Conservation (phyloP, 169 alveolate genomes). For the Cryptosporidium ryanae region DNA sequence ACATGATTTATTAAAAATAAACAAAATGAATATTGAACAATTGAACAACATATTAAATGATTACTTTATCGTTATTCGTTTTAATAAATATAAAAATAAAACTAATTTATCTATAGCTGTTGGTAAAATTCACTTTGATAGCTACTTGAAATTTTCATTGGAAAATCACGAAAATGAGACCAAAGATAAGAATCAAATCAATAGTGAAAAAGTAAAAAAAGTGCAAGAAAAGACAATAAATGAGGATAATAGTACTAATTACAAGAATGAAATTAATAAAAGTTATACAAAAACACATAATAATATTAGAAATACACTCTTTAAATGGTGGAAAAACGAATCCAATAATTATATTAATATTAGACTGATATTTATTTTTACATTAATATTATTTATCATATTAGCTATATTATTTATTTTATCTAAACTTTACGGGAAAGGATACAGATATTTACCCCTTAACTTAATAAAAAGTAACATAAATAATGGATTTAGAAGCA, state of each 20-base stretch:
- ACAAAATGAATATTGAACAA: background rate
- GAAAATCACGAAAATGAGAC: background rate
- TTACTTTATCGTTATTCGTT: conserved; percentile 4
- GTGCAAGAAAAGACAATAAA: no score
- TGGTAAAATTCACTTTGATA: conserved; percentile 44
- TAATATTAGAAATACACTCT: background rate
- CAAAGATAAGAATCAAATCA: background rate
- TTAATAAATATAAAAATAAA: conserved; percentile 1
- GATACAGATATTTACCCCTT: conserved; percentile 8
- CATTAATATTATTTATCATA: background rate
- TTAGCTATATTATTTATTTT: background rate
- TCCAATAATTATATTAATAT: conserved; percentile 35
- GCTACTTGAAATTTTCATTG: conserved; percentile 9
- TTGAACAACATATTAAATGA: background rate
- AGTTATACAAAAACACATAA: background rate
- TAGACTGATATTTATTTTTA: conserved; percentile 34
- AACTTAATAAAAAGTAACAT: conserved; percentile 4
- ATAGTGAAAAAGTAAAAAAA: background rate
- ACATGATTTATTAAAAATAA: background rate
- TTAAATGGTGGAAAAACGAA: conserved; percentile 35
- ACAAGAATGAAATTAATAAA: background rate
- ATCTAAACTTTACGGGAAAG: background rate
- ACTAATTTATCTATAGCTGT: conserved; percentile 19
- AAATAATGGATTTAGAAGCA: conserved; percentile 30
- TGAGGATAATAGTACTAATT: background rate